Conservation (phyloP, 345 rosid species). For the Psidium guajava region DNA sequence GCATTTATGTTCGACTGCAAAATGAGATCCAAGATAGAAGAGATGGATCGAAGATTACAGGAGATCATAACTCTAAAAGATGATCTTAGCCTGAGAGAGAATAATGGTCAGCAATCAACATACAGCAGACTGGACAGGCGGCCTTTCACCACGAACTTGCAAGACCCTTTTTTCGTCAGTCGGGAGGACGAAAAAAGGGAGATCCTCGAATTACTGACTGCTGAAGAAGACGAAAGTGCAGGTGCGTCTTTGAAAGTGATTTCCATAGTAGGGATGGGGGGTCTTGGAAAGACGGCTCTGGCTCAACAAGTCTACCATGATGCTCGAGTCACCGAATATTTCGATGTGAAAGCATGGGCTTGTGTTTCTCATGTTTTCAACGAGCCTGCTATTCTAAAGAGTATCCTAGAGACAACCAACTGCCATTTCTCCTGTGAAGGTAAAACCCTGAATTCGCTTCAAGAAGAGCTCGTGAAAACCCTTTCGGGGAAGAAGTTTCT, state of each 20-base stretch:
- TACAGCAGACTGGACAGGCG: no score
- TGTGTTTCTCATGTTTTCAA: slow-evolving; percentile 7
- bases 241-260: background rate
- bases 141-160: background rate
- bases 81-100: background rate
- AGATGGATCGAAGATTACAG: background rate
- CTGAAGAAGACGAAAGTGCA: background rate
- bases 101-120: background rate
- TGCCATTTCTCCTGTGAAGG: no score
- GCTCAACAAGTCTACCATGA: slow-evolving; percentile 9
- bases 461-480: no score
- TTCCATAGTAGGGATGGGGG: slow-evolving; percentile 1
- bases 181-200: background rate
- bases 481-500: no score
- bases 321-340: background rate
- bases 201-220: background rate
- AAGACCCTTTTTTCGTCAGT: background rate
- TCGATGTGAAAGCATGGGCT: background rate
- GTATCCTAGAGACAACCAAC: no score
- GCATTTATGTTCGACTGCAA: rapidly evolving
- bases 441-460: no score
- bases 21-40: background rate
- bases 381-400: no score
- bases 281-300: slow-evolving; percentile 11
- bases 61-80: background rate